These are phyloP conservation scores for Thielaviopsis euricoi DNA, from an alignment of 2,329 filamentous ascomycete genomes.

Conservation along the genomic window DNA sequence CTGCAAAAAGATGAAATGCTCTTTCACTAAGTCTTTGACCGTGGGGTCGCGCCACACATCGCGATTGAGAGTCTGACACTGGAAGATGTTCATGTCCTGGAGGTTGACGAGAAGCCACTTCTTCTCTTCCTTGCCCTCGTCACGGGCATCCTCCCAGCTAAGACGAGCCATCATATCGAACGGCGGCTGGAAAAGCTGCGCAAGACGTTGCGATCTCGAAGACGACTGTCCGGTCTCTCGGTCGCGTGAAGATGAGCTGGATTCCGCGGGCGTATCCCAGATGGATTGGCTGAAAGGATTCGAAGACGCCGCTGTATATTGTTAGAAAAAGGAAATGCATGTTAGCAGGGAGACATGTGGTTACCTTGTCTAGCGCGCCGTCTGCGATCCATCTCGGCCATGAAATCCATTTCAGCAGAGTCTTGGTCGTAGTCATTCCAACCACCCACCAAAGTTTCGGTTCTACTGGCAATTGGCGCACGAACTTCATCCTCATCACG, in stretches of 20 bases:
- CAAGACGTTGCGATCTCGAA: slow-evolving; percentile 60
- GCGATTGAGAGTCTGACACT: slow-evolving; percentile 83
- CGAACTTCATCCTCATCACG: slow-evolving; percentile 48
- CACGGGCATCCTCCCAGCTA: slow-evolving; percentile 69
- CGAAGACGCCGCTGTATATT: slow-evolving; percentile 1
- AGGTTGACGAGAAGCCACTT: slow-evolving; percentile 96
- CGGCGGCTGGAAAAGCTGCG: slow-evolving; percentile 82
- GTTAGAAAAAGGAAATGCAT: neutral
- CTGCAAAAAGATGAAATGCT: slow-evolving; percentile 93
- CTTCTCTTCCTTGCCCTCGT: slow-evolving; percentile 69
- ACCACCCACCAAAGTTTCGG: slow-evolving; percentile 68
- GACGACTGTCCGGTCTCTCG: slow-evolving; percentile 15
- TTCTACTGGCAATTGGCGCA: slow-evolving; percentile 80
- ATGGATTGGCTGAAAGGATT: slow-evolving; percentile 25
- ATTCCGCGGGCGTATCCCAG: slow-evolving; percentile 20
- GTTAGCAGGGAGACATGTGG: neutral
- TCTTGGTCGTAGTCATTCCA: slow-evolving; percentile 3
- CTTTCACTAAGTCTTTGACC: slow-evolving; percentile 63
- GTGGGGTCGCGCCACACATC: slow-evolving; percentile 87
- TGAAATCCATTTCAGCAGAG: neutral
- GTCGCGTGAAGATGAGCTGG: neutral
- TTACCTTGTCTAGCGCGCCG: slow-evolving; percentile 8
- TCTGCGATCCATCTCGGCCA: slow-evolving; percentile 6
- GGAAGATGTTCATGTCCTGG: slow-evolving; percentile 83
- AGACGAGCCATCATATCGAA: slow-evolving; percentile 73